Percentiles rank a stretch among this genome's conserved stretches.
Evolutionary conservation across 2,329 filamentous ascomycete species (phyloP).

Genomic region (Graphilbum fragrans): DNA sequence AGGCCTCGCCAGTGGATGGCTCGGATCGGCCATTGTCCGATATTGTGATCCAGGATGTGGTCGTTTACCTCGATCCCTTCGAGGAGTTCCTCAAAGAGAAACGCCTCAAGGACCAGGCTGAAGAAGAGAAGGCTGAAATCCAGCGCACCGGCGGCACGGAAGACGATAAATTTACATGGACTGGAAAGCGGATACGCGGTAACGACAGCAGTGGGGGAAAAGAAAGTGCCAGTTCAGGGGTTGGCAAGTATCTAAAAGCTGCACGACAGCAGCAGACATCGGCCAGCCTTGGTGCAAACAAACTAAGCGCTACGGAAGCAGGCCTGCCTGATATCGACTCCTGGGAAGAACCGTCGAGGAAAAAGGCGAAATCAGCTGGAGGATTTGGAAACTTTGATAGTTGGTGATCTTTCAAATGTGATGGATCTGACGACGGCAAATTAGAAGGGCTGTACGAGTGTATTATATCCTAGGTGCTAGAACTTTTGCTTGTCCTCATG

Average conservation of each 20-base stretch:
- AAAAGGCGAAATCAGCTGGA: conserved; percentile 67
- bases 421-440: no score
- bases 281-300: background rate
- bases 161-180: conserved; percentile 90
- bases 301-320: conserved; percentile 4
- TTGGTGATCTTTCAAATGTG: no score
- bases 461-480: no score
- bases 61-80: conserved; percentile 88
- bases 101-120: conserved; percentile 46
- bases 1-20: conserved; percentile 64
- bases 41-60: conserved; percentile 69
- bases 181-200: conserved; percentile 73
- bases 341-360: conserved; percentile 42
- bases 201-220: conserved; percentile 38
- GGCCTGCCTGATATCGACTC: conserved; percentile 37
- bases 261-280: conserved; percentile 17
- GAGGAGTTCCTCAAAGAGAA: conserved; percentile 79
- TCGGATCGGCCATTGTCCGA: conserved; percentile 64
- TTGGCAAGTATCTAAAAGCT: conserved; percentile 75
- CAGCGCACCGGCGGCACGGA: conserved; percentile 59
- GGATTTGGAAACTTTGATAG: conserved; percentile 93
- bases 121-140: conserved; percentile 48
- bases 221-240: conserved; percentile 17
- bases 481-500: no score
- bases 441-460: no score